phyloP scores from a whole-genome alignment of 768 basidiomycete species.

The Russula abietina region DNA sequence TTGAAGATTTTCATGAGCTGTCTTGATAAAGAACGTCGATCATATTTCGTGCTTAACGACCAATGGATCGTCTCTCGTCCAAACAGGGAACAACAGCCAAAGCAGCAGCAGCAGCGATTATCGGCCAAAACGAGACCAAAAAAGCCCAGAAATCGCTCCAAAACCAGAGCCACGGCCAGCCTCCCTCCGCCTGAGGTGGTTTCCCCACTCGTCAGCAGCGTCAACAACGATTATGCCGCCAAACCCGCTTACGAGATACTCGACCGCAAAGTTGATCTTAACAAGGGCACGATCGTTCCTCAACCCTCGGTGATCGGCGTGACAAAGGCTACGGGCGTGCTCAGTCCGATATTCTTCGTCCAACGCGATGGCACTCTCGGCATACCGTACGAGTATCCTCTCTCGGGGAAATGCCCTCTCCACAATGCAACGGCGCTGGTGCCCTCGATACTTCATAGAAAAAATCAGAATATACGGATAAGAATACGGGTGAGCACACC shows the following conservation, averaged over 20 bases:
- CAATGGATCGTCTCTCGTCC: background rate
- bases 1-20: background rate
- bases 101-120: too few species aligned
- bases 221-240: background rate
- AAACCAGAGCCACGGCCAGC: background rate
- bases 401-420: background rate
- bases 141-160: background rate
- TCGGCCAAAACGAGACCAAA: background rate
- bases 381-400: background rate
- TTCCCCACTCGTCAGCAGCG: background rate
- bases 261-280: constrained; percentile 6
- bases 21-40: background rate
- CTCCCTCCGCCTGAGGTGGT: background rate
- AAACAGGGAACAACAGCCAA: too few species aligned
- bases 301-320: constrained; percentile 10
- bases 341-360: constrained; percentile 5
- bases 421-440: background rate
- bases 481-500: constrained; percentile 1
- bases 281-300: constrained; percentile 10
- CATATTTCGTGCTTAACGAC: background rate
- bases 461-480: constrained; percentile 5
- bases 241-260: background rate
- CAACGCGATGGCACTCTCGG: constrained; percentile 6
- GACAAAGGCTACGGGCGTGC: background rate
- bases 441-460: background rate